Conservation (phyloP, 2,329 filamentous ascomycete species). For the Alternaria tenuissima region DNA sequence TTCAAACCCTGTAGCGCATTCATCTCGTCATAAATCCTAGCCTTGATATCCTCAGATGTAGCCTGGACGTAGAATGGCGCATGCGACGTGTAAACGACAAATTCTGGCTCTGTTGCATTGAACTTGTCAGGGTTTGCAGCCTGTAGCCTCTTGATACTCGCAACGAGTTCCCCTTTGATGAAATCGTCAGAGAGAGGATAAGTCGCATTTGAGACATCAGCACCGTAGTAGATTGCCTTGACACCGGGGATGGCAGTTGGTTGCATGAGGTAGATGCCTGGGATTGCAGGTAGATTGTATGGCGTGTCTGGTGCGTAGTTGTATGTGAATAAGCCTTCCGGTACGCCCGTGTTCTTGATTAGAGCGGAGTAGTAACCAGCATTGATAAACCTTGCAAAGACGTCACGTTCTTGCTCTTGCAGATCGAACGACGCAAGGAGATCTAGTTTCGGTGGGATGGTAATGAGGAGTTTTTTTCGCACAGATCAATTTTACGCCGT, state of each 20-base stretch:
- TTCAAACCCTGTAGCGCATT: constrained; percentile 32
- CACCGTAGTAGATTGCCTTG: not conserved
- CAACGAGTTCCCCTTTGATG: constrained; percentile 15
- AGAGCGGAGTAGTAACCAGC: constrained; percentile 52
- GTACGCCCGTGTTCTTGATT: constrained; percentile 51
- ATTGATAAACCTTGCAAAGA: constrained; percentile 53
- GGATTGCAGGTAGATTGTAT: not conserved
- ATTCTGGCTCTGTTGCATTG: not conserved
- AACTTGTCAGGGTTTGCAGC: constrained; percentile 21
- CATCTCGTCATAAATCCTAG: constrained; percentile 30
- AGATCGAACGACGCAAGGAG: constrained; percentile 52
- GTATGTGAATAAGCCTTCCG: constrained; percentile 20
- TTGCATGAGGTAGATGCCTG: not conserved
- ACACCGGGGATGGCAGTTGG: not conserved
- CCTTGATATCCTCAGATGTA: not conserved
- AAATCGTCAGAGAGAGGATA: constrained; percentile 30
- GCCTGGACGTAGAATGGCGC: constrained; percentile 2
- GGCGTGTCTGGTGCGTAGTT: not conserved
- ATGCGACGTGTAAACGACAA: not conserved
- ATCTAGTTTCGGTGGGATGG: constrained; percentile 53
- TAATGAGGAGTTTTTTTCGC: constrained; percentile 54
- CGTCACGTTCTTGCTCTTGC: constrained; percentile 36
- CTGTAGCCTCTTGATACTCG: constrained; percentile 13
- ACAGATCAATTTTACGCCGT: constrained; percentile 38
- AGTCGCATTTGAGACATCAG: not conserved